Percentiles rank a stretch among this genome's conserved stretches.
Evolutionary conservation across 202 grass and related monocot species (phyloP).

Genomic region (Zizania palustris): DNA sequence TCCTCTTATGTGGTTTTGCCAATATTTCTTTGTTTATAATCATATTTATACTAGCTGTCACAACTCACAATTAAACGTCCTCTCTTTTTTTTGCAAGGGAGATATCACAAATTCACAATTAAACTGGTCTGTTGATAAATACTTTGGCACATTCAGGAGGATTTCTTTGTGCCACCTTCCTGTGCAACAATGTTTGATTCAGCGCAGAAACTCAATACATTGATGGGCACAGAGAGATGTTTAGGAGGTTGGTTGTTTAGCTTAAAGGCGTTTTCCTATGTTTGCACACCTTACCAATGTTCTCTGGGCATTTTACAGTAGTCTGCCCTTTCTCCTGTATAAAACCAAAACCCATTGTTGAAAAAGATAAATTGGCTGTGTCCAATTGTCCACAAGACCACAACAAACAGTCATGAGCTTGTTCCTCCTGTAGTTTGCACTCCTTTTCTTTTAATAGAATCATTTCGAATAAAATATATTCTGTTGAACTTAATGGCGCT

Average conservation of each 20-base stretch:
- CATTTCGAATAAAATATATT: neutral
- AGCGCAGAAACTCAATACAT: constrained; percentile 45
- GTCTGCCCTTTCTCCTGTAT: constrained; percentile 7
- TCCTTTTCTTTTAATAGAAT: neutral
- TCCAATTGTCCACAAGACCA: neutral
- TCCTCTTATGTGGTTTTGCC: neutral
- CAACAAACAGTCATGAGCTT: neutral
- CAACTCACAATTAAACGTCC: neutral
- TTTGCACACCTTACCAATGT: neutral
- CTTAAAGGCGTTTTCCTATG: neutral
- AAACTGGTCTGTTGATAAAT: neutral
- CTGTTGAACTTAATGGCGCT: neutral
- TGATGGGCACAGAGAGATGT: constrained; percentile 55
- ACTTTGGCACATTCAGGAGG: neutral
- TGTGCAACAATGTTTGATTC: constrained; percentile 48
- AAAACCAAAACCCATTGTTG: neutral
- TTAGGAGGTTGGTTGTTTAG: constrained; percentile 55
- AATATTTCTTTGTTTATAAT: neutral
- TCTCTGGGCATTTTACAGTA: neutral
- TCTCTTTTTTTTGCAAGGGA: no score
- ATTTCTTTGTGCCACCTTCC: neutral
- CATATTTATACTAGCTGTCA: neutral
- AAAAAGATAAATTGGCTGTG: neutral
- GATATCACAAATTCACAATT: neutral
- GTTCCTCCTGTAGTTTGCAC: constrained; percentile 1